Evolutionary conservation across 2,329 filamentous ascomycete species (phyloP).

Genomic region (Chalaropsis ovoidea): DNA sequence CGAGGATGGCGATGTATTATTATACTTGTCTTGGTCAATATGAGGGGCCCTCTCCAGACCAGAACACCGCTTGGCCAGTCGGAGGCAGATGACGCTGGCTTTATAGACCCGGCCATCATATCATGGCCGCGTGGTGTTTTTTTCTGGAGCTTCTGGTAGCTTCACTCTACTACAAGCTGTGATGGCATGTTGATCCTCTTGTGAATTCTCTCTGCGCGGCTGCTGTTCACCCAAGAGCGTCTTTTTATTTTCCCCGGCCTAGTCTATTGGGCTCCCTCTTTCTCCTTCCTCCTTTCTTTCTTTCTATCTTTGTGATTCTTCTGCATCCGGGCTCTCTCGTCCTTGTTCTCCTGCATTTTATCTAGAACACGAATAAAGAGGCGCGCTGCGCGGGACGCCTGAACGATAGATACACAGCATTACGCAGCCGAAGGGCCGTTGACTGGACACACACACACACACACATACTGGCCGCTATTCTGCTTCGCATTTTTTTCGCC

Average conservation of each 20-base stretch:
- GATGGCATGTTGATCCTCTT: neutral
- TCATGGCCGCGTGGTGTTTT: neutral
- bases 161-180: neutral
- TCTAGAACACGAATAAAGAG: neutral
- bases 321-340: neutral
- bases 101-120: no score
- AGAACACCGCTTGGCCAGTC: no score
- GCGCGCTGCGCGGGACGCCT: neutral
- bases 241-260: neutral
- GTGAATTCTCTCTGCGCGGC: neutral
- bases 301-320: neutral
- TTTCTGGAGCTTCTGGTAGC: neutral
- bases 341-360: neutral
- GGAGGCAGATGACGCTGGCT: no score
- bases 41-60: no score
- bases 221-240: neutral
- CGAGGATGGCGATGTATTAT: neutral
- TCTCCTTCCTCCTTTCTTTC: neutral
- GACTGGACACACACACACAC: neutral
- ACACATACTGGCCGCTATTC: neutral
- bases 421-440: neutral
- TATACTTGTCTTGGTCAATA: neutral
- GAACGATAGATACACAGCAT: constrained; percentile 4
- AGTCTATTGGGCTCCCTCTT: neutral
- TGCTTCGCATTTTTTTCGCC: neutral